Percentiles rank a stretch among this genome's conserved stretches.
Conservation (phyloP, 1,284 basidiomycete species). For the Cystobasidium sp. region DNA sequence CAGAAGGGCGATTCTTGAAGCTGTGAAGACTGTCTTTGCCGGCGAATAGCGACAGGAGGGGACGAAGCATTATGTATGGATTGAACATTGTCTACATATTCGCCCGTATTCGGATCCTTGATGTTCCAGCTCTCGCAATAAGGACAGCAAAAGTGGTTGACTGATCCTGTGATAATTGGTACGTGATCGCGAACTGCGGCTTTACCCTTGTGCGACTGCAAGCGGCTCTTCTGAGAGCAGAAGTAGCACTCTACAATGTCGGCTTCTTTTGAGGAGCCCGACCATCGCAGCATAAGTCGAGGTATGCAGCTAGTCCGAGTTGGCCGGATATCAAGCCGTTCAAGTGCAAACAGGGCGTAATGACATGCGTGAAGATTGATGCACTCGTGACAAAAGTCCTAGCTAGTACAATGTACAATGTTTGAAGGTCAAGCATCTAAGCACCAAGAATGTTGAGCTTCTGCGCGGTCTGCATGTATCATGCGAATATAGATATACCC, state of each 20-base stretch:
- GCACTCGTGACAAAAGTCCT: too few species aligned
- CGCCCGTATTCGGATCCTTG: conserved; percentile 13
- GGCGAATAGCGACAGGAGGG: background rate
- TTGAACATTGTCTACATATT: conserved; percentile 13
- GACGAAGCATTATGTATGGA: background rate
- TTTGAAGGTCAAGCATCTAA: too few species aligned
- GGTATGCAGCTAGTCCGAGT: background rate
- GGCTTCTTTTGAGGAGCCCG: conserved; percentile 2
- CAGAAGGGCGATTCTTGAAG: conserved; percentile 67
- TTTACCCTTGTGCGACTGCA: conserved; percentile 32
- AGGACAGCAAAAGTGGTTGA: conserved; percentile 17
- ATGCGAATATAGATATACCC: too few species aligned
- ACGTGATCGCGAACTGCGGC: conserved; percentile 25
- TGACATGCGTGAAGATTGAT: too few species aligned
- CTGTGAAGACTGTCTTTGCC: conserved; percentile 3
- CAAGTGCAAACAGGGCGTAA: too few species aligned
- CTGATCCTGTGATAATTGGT: conserved; percentile 15
- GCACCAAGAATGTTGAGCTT: too few species aligned
- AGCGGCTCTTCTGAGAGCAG: conserved; percentile 22
- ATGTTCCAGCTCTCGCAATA: conserved; percentile 33
- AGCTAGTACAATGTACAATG: too few species aligned
- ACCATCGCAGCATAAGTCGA: conserved; percentile 9
- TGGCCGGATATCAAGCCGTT: background rate
- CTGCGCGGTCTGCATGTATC: too few species aligned
- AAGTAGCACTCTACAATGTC: conserved; percentile 31